phyloP scores from a whole-genome alignment of 352 stramenopile genomes.

The Pythium plurisporium region DNA sequence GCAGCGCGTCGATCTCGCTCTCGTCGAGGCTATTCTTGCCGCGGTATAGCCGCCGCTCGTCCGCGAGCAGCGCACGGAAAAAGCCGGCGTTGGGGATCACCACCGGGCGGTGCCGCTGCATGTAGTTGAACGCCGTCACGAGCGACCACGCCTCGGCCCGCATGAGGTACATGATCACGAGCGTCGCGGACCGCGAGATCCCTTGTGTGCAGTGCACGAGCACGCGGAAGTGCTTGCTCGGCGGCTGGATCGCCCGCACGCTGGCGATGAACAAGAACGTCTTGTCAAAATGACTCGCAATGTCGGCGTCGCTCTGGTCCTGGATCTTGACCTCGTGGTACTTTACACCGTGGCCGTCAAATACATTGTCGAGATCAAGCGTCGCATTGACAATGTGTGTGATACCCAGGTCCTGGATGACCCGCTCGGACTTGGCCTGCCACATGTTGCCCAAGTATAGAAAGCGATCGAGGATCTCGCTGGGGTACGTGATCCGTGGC shows the following conservation, averaged over 20 bases:
- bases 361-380: constrained; percentile 51
- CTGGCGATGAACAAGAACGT: constrained; percentile 44
- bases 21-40: constrained; percentile 41
- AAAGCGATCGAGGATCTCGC: constrained; percentile 60
- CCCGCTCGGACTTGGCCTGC: constrained; percentile 49
- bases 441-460: constrained; percentile 76
- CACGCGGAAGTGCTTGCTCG: constrained; percentile 30
- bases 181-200: constrained; percentile 61
- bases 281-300: constrained; percentile 39
- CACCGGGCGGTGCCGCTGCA: constrained; percentile 37
- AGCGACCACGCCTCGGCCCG: constrained; percentile 48
- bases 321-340: constrained; percentile 67
- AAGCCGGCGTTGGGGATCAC: constrained; percentile 67
- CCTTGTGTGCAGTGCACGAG: constrained; percentile 73
- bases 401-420: constrained; percentile 58
- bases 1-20: constrained; percentile 48
- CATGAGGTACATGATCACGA: constrained; percentile 73
- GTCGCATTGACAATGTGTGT: constrained; percentile 70
- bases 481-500: constrained; percentile 56
- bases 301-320: constrained; percentile 40
- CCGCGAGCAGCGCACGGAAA: constrained; percentile 35
- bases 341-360: constrained; percentile 34
- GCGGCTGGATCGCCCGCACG: constrained; percentile 10
- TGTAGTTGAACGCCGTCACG: constrained; percentile 58
- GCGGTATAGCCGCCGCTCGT: constrained; percentile 46